These are phyloP conservation scores for Zalaria sp. DNA, from an alignment of 2,329 filamentous ascomycete genomes.

Conservation along the genomic window DNA sequence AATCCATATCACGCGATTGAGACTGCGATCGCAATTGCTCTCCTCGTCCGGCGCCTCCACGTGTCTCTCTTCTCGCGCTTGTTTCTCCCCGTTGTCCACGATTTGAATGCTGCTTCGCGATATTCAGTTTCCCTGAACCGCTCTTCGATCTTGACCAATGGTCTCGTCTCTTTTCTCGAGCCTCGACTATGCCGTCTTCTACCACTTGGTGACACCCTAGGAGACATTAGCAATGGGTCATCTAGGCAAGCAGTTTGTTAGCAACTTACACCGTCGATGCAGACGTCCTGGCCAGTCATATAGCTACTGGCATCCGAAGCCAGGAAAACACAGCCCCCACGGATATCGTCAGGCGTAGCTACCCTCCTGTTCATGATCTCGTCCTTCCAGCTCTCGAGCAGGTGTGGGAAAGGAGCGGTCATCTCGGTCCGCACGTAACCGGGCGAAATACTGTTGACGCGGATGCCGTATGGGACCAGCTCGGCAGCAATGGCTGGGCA, in stretches of 20 bases:
- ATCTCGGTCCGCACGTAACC: constrained; percentile 10
- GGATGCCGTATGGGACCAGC: constrained; percentile 48
- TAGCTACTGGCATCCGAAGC: constrained; percentile 34
- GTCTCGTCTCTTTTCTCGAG: too few species aligned
- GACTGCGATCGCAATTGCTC: too few species aligned
- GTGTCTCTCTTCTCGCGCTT: too few species aligned
- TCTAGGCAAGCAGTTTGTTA: too few species aligned
- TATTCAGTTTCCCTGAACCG: too few species aligned
- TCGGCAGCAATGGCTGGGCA: constrained; percentile 51
- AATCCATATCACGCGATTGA: too few species aligned
- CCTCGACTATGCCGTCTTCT: neutral
- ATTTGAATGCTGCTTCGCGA: too few species aligned
- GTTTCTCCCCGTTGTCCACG: too few species aligned
- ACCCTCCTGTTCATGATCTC: constrained; percentile 35
- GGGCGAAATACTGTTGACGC: constrained; percentile 11
- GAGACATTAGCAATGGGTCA: too few species aligned
- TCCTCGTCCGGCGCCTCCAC: too few species aligned
- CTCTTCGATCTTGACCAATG: too few species aligned
- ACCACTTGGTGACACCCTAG: neutral
- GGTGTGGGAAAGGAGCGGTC: constrained; percentile 27
- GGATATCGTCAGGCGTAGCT: constrained; percentile 36
- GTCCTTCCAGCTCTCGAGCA: constrained; percentile 34
- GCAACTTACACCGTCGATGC: constrained; percentile 26
- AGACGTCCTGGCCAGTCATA: constrained; percentile 31
- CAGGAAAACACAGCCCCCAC: constrained; percentile 34